Conservation (phyloP, 768 basidiomycete genomes). For the Phylloporus rhodoxanthus region DNA sequence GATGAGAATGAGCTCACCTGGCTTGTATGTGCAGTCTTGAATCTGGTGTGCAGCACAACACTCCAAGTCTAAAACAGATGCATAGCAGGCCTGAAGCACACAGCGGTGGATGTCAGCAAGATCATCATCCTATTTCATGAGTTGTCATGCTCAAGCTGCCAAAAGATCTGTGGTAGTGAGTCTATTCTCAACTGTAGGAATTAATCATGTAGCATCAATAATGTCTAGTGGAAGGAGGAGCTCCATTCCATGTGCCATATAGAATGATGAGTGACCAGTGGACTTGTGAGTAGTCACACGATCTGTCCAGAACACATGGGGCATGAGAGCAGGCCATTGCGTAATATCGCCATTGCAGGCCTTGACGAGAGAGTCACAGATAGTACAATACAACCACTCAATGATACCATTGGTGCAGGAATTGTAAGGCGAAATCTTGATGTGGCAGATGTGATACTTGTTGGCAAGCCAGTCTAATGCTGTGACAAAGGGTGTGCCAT, state of each 20-base stretch:
- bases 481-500: constrained; percentile 29
- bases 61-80: too few species aligned
- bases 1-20: neutral
- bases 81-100: too few species aligned
- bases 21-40: too few species aligned
- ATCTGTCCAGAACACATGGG: neutral
- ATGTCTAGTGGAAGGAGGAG: neutral
- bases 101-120: too few species aligned
- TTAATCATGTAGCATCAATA: neutral
- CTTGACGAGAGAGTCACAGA: constrained; percentile 21
- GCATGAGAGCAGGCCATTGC: neutral
- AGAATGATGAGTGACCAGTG: neutral
- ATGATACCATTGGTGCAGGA: constrained; percentile 37
- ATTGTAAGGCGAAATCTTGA: constrained; percentile 39
- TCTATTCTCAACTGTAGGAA: too few species aligned
- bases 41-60: too few species aligned
- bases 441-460: constrained; percentile 33
- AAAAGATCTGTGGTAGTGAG: too few species aligned
- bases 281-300: neutral
- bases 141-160: neutral
- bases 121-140: too few species aligned
- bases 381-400: constrained; percentile 27
- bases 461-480: constrained; percentile 19
- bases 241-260: neutral
- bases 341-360: neutral